phyloP scores from a whole-genome alignment of 2,329 filamentous ascomycete species.

The Penicillium sp. region DNA sequence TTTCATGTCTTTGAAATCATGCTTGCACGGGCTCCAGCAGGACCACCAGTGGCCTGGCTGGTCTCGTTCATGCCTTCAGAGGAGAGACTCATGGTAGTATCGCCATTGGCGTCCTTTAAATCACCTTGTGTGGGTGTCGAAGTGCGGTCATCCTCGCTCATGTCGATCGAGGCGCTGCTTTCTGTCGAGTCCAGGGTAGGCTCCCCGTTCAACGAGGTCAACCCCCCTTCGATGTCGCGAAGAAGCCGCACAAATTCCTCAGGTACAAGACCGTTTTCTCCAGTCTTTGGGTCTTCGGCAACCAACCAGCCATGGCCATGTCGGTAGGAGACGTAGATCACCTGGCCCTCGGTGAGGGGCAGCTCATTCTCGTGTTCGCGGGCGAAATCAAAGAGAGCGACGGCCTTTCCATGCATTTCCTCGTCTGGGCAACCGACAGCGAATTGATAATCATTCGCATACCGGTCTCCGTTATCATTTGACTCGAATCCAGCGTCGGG shows the following conservation, averaged over 20 bases:
- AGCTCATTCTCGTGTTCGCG: conserved; percentile 96
- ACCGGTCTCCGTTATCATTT: conserved; percentile 62
- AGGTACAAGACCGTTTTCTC: conserved; percentile 89
- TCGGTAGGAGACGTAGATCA: conserved; percentile 93
- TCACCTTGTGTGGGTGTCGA: conserved; percentile 33
- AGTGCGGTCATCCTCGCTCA: conserved; percentile 40
- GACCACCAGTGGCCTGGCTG: conserved; percentile 1
- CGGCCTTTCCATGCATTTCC: conserved; percentile 95
- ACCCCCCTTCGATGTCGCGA: conserved; percentile 87
- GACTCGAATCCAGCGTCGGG: conserved; percentile 37
- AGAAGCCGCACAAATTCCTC: conserved; percentile 94
- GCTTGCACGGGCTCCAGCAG: conserved; percentile 14
- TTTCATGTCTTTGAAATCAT: conserved; percentile 18
- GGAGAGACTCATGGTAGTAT: conserved; percentile 3
- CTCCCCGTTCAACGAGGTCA: conserved; percentile 67
- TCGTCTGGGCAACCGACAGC: conserved; percentile 94
- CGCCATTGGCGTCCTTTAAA: conserved; percentile 11
- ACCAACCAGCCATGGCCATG: conserved; percentile 98
- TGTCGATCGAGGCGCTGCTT: conserved; percentile 55
- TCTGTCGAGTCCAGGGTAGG: conserved; percentile 47
- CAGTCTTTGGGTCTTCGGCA: conserved; percentile 90
- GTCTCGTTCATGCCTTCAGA: conserved; percentile 1
- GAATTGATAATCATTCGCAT: conserved; percentile 90
- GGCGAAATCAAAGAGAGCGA: conserved; percentile 92
- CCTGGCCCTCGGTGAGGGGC: conserved; percentile 87